Evolutionary conservation across 768 basidiomycete genomes (phyloP).

Genomic region (Clitopilus passeckerianus): DNA sequence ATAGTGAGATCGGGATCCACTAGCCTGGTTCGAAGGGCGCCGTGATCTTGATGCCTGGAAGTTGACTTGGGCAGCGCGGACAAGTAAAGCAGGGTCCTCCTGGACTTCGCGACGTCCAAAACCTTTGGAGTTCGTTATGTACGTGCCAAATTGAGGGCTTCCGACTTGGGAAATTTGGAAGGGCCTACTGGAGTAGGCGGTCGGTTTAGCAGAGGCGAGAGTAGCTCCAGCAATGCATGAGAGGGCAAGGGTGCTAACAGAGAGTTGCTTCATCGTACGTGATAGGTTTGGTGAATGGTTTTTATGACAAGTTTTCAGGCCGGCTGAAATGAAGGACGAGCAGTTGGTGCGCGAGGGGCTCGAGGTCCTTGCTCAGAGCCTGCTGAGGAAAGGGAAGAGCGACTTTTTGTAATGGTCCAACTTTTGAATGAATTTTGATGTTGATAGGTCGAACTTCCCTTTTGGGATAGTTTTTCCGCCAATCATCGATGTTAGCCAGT

Average conservation of each 20-base stretch:
- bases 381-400: neutral
- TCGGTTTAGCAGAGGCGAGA: no score
- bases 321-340: neutral
- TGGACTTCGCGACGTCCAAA: neutral
- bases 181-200: neutral
- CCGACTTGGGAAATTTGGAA: neutral
- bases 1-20: neutral
- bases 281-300: neutral
- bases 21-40: neutral
- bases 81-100: neutral
- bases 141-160: neutral
- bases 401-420: neutral
- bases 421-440: neutral
- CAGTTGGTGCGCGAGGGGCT: neutral
- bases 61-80: neutral
- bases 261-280: neutral
- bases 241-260: neutral
- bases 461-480: neutral
- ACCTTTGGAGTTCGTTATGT: neutral
- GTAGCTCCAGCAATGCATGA: neutral
- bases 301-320: neutral
- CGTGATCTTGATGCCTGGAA: neutral
- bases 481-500: no score
- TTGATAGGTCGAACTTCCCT: neutral
- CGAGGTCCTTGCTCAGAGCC: neutral